phyloP scores from a whole-genome alignment of 768 basidiomycete species.

The Mycena haematopus region DNA sequence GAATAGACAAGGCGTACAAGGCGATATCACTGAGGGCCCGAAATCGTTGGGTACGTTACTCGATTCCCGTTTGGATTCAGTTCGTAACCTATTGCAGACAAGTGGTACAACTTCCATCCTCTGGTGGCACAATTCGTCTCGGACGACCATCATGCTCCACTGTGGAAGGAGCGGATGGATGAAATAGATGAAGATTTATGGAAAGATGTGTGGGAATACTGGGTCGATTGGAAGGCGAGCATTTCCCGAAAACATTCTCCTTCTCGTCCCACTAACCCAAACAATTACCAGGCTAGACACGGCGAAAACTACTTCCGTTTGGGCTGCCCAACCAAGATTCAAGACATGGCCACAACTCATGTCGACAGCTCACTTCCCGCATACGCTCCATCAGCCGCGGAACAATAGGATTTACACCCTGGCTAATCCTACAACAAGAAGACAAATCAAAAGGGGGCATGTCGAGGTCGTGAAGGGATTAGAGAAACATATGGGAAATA shows the following conservation, averaged over 20 bases:
- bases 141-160: conserved; percentile 18
- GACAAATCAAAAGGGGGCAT: conserved; percentile 28
- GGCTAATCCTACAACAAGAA: conserved; percentile 25
- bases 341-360: conserved; percentile 18
- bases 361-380: conserved; percentile 20
- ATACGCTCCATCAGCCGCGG: conserved; percentile 13
- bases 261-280: background rate
- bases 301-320: conserved; percentile 28
- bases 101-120: conserved; percentile 31
- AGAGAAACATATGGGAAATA: conserved; percentile 20
- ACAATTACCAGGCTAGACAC: conserved; percentile 14
- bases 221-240: conserved; percentile 24
- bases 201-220: conserved; percentile 24
- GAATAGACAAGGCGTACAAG: conserved; percentile 18
- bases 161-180: conserved; percentile 27
- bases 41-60: conserved; percentile 6
- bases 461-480: conserved; percentile 24
- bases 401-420: conserved; percentile 16
- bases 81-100: conserved; percentile 1
- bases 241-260: background rate
- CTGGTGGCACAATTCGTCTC: conserved; percentile 30
- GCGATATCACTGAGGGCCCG: conserved; percentile 26
- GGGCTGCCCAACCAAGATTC: conserved; percentile 27
- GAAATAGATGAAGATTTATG: conserved; percentile 24
- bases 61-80: background rate